Evolutionary conservation across 2,329 filamentous ascomycete species (phyloP).

Genomic region (Aspergillus flavus): DNA sequence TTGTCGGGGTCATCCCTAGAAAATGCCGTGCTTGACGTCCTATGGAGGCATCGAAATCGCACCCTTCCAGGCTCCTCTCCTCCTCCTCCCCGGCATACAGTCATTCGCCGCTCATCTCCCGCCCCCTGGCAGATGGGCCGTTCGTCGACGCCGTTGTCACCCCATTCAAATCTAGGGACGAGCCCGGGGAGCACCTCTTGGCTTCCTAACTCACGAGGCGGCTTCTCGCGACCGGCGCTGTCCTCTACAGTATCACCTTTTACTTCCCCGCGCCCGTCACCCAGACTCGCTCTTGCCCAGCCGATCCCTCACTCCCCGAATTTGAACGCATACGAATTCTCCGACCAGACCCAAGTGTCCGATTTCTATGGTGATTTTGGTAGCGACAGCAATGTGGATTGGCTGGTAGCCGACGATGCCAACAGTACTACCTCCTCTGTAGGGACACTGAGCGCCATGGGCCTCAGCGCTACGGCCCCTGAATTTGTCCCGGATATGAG

Average conservation of each 20-base stretch:
- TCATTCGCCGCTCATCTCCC: slow-evolving; percentile 87
- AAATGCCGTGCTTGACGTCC: slow-evolving; percentile 84
- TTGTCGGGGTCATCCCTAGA: slow-evolving; percentile 78
- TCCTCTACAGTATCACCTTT: slow-evolving; percentile 83
- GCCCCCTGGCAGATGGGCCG: slow-evolving; percentile 85
- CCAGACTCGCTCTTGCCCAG: slow-evolving; percentile 84
- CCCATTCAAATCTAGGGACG: slow-evolving; percentile 73
- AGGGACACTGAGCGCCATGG: slow-evolving; percentile 69
- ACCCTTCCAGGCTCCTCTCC: slow-evolving; percentile 67
- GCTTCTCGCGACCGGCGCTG: slow-evolving; percentile 75
- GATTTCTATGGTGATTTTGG: slow-evolving; percentile 91
- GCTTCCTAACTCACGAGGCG: slow-evolving; percentile 71
- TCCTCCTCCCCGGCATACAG: slow-evolving; percentile 82
- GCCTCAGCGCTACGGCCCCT: slow-evolving; percentile 77
- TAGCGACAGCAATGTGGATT: slow-evolving; percentile 86
- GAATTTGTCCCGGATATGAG: slow-evolving; percentile 92
- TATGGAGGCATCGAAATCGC: slow-evolving; percentile 66
- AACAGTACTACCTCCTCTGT: slow-evolving; percentile 77
- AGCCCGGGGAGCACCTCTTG: slow-evolving; percentile 84
- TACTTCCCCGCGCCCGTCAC: slow-evolving; percentile 89
- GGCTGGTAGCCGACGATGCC: slow-evolving; percentile 88
- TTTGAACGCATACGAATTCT: slow-evolving; percentile 94
- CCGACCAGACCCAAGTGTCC: slow-evolving; percentile 74
- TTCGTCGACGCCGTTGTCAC: slow-evolving; percentile 77
- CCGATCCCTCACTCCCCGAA: slow-evolving; percentile 95